Base-by-base conservation (phyloP, 306 rosid genomes). In the Sechiopsis laciniata region DNA sequence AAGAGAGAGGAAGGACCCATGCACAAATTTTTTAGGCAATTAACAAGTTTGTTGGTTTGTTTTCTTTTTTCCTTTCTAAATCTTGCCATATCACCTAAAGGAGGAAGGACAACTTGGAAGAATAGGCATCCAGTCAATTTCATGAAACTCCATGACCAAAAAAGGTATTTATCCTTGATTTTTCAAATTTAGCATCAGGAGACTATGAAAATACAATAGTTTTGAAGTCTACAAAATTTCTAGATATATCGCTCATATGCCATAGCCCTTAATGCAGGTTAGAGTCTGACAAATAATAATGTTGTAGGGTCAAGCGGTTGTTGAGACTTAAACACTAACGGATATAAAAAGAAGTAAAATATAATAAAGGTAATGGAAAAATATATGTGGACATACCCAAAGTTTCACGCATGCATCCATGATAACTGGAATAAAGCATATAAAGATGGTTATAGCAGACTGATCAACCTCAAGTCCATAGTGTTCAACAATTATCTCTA, bases 321-420 rank as follows among this genome's bases (percentile, higher is more conserved):
- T 40, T 1, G 46, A 40, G 9, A 6, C 46, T 40, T 6, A 9
- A 6, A 40, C 46, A 40, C 46, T 40, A 0, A 40, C 9, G 1
- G 46, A 40, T 40, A 40, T 40, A 40, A 40, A 40, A 40, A 48
- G 42, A 3, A 37, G 42, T 48, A 8, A n/a, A 64, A 45, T 54
- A 20, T 1, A 10, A 62, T 32, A 56, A 55, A 79, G 62, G 37
- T 32, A 48, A 68, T 70, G 48, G 35, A 74, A 75, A 21, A 76
- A 64, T 16, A 19, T 16, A 40, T 32, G 58, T 48, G 73, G 75
- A 76, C 84, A 58, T 85, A 94, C 99, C 99, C 99, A 94, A 60
- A 91, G 95, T 78, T 94, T 94, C 82, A 91, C 95, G 42, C 96
- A 87, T 54, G 96, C 92, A 80, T 94, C 99, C 2, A 89, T 54